Evolutionary conservation across 805 yeast species (phyloP).

Genomic region (Sugiyamaella americana): DNA sequence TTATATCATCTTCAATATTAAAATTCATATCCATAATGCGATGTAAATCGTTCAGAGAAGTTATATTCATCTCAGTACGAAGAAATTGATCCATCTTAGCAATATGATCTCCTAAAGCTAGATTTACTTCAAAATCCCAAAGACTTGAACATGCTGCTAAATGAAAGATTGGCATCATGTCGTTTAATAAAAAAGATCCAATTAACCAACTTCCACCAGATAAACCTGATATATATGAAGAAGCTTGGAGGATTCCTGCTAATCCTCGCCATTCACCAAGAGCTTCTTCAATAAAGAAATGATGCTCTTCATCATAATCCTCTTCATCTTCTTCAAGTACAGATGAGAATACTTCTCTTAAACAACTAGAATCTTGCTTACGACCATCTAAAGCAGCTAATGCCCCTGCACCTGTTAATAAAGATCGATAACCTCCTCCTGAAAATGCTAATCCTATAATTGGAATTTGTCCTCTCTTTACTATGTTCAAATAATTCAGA

Average conservation of each 20-base stretch:
- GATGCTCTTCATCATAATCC: not conserved
- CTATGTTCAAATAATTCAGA: slow-evolving; percentile 33
- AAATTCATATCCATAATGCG: not conserved
- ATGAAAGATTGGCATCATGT: slow-evolving; percentile 62
- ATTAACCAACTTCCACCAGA: slow-evolving; percentile 83
- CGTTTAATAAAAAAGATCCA: slow-evolving; percentile 60
- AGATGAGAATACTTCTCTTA: not conserved
- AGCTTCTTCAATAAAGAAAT: not conserved
- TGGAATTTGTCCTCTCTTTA: slow-evolving; percentile 12
- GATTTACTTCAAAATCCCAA: slow-evolving; percentile 65
- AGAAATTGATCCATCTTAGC: not conserved
- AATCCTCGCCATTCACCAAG: slow-evolving; percentile 32
- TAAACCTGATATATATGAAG: slow-evolving; percentile 66
- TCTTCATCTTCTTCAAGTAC: not conserved
- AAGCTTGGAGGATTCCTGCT: slow-evolving; percentile 64
- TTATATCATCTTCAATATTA: slow-evolving; percentile 40
- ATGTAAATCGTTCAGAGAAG: not conserved
- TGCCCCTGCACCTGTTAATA: slow-evolving; percentile 78
- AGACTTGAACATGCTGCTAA: slow-evolving; percentile 39
- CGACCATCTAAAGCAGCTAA: slow-evolving; percentile 73
- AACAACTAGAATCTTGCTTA: slow-evolving; percentile 3
- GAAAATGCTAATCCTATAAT: slow-evolving; percentile 48
- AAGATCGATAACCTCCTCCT: slow-evolving; percentile 91
- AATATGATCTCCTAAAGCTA: slow-evolving; percentile 28
- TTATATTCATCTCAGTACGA: not conserved